Base-by-base conservation (phyloP, 768 basidiomycete genomes). In the Mrakia frigida region DNA sequence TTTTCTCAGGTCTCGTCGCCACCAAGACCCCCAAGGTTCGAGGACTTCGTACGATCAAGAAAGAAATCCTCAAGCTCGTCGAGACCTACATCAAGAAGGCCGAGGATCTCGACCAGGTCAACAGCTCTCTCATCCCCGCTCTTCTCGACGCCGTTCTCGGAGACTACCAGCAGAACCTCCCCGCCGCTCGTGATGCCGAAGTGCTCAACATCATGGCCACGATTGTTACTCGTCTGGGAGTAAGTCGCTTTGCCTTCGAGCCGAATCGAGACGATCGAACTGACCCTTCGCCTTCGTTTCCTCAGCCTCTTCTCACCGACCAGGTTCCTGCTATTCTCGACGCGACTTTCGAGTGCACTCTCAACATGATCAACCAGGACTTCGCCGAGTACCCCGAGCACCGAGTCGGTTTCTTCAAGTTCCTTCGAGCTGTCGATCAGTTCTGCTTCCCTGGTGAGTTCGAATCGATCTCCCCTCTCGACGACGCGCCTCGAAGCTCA, bases 331-430 rank as follows among this genome's bases (percentile, higher is more conserved):
- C 96, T 13, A 92, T 97, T 77, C 87, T 99, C 70, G 96, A 98
- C 81, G 94, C 96, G 14, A 93, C 98, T 68, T 98, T 99, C 82
- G 95, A 98, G 83, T 92, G 93, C 61, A 99, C 97, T 6, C 85
- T 99, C 76, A 91, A 90, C 80, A 99, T 98, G 97, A 99, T 99
- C 83, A 98, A 98, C 84, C 93, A 97, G 87, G 96, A 99, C 86
- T 96, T 98, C 80, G 86, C 95, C n/a, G 97, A 98, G 84, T 99
- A 88, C 85, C 97, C 97, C 13, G 97, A 99, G 82, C 96, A 98
- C 82, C 92, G 97, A 76, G 90, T 91, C 56, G 96, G 94, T 74
- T 96, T 99, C 88, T 99, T 93, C 88, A 94, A 92, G 84, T 87
- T 99, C 76, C 86, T 99, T 63, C 90, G 94, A 75, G 90, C 93